Conservation (phyloP, 306 rosid species). For the Prunus fruticosa region DNA sequence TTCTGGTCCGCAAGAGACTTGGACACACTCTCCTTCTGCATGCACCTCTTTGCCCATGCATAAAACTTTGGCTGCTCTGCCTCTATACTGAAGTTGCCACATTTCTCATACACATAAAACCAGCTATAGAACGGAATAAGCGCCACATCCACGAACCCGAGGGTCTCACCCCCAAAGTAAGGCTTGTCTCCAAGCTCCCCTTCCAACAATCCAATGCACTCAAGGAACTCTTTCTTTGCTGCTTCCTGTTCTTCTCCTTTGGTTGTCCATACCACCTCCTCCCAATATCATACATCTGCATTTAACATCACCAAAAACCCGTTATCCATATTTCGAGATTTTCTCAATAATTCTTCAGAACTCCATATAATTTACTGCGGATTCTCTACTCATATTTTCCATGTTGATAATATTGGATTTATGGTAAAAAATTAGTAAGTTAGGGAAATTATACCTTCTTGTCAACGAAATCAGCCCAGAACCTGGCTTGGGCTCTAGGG, state of each 20-base stretch:
- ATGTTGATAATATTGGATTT: no score
- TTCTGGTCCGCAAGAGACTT: conserved; percentile 14
- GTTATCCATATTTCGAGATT: no score
- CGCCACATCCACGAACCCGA: conserved; percentile 23
- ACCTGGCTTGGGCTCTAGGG: conserved; percentile 41
- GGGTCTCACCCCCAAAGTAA: conserved; percentile 24
- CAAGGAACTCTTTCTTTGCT: conserved; percentile 23
- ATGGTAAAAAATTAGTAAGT: no score
- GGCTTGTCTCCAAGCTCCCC: conserved; percentile 32
- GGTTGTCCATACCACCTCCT: conserved; percentile 18
- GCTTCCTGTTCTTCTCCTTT: conserved; percentile 24
- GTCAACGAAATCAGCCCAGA: conserved; percentile 44
- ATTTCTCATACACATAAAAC: conserved; percentile 1
- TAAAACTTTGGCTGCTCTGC: conserved; percentile 18
- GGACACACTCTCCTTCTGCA: conserved; percentile 19
- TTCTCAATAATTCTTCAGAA: no score
- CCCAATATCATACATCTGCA: conserved; percentile 30
- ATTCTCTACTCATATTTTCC: no score
- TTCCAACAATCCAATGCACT: conserved; percentile 16
- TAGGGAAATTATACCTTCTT: conserved; percentile 21
- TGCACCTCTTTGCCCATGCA: conserved; percentile 26
- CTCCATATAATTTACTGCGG: no score
- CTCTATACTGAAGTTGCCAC: conserved; percentile 15
- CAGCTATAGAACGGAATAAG: conserved; percentile 23
- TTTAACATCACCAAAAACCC: background rate